Evolutionary conservation across 768 basidiomycete species (phyloP).

Genomic region (Suillus brevipes): DNA sequence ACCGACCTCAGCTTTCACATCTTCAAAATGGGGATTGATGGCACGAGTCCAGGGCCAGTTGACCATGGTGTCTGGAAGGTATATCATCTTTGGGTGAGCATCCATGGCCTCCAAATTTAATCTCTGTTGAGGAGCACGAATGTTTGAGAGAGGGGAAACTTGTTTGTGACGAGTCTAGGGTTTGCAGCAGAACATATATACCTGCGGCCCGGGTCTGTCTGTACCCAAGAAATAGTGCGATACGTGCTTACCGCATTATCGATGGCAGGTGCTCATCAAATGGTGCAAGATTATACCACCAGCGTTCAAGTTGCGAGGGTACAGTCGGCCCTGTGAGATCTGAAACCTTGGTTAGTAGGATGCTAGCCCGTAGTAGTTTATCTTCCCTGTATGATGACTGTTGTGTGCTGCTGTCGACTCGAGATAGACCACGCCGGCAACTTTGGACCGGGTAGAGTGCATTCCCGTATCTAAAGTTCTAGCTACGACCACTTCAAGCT

Average conservation of each 20-base stretch:
- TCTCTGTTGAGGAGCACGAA: not conserved
- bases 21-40: constrained; percentile 39
- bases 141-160: not conserved
- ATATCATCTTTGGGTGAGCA: constrained; percentile 1
- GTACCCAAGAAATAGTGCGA: not conserved
- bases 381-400: not conserved
- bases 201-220: not conserved
- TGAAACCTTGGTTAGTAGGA: not conserved
- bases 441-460: not conserved
- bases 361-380: not conserved
- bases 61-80: constrained; percentile 40
- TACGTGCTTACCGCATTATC: not conserved
- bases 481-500: not conserved
- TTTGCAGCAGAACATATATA: not conserved
- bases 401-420: not conserved
- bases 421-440: not conserved
- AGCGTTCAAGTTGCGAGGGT: not conserved
- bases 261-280: no score
- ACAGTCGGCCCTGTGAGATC: not conserved
- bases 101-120: not conserved
- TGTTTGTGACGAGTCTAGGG: not conserved
- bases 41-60: constrained; percentile 46
- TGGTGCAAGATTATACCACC: not conserved
- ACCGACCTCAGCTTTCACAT: constrained; percentile 35
- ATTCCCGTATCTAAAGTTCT: not conserved